Percentiles rank a stretch among this genome's conserved stretches.
phyloP scores from a whole-genome alignment of 305 asterid genomes.

The Salvia sclarea region DNA sequence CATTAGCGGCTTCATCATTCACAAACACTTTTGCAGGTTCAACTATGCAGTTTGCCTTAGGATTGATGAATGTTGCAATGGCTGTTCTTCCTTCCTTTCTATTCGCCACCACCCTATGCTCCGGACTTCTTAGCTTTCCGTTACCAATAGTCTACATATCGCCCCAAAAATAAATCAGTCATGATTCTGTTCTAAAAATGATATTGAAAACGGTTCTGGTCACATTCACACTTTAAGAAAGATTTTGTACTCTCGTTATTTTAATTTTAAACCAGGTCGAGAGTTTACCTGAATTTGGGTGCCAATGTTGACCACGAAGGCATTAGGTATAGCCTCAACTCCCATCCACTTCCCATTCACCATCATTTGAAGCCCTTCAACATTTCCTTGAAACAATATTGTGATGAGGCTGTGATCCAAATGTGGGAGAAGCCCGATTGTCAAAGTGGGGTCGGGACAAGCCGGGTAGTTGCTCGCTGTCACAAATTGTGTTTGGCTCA shows the following conservation, averaged over 20 bases:
- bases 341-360: conserved; percentile 58
- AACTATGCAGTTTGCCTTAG: conserved; percentile 42
- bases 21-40: conserved; percentile 54
- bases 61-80: conserved; percentile 61
- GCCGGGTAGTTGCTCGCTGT: conserved; percentile 60
- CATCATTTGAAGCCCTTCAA: conserved; percentile 57
- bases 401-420: conserved; percentile 64
- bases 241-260: too few relatives aligned
- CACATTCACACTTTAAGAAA: too few relatives aligned
- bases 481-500: conserved; percentile 54
- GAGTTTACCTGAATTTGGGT: conserved; percentile 57
- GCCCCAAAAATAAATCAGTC: too few relatives aligned
- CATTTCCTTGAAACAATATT: conserved; percentile 51
- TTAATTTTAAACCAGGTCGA: too few relatives aligned
- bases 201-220: too few relatives aligned
- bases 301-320: conserved; percentile 59
- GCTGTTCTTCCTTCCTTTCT: conserved; percentile 38
- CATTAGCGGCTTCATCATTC: conserved; percentile 47
- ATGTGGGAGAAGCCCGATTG: conserved; percentile 61
- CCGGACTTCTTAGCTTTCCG: conserved; percentile 51
- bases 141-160: conserved; percentile 52
- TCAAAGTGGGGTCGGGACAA: conserved; percentile 66
- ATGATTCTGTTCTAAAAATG: too few relatives aligned
- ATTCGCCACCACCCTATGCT: conserved; percentile 67
- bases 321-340: conserved; percentile 48